A percentile compares a stretch with the other conserved stretches of the same genome.
Conservation (phyloP, 176 grass and related monocot species). For the Phoenix dactylifera region DNA sequence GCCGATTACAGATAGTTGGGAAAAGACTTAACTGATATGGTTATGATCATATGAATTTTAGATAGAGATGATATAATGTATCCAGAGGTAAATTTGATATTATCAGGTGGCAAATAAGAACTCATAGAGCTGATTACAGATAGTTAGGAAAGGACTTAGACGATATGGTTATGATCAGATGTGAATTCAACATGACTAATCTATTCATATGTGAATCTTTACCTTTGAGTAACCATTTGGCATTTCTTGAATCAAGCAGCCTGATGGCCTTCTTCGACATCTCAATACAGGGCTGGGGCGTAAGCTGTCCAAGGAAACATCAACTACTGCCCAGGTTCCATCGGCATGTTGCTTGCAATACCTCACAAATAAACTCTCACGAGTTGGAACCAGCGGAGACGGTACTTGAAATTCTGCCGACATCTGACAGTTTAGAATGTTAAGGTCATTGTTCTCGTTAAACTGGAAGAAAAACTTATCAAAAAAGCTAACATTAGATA, state of each 20-base stretch:
- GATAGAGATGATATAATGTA: too few species aligned
- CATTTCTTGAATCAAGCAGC: constrained; percentile 93
- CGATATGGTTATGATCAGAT: too few species aligned
- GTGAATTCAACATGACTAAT: too few species aligned
- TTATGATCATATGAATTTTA: too few species aligned
- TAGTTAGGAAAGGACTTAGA: too few species aligned
- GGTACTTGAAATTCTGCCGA: constrained; percentile 97
- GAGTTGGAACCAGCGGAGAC: constrained; percentile 74
- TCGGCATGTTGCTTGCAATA: constrained; percentile 93
- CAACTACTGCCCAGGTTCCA: constrained; percentile 82
- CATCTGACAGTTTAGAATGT: constrained; percentile 34
- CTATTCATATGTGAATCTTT: neutral
- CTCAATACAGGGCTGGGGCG: constrained; percentile 42
- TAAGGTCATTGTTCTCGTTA: too few species aligned
- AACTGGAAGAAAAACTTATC: neutral
- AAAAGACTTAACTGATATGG: too few species aligned
- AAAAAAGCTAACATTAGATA: neutral
- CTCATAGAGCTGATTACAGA: too few species aligned
- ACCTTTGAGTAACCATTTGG: constrained; percentile 98
- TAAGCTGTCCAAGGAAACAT: constrained; percentile 83
- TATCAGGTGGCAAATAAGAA: too few species aligned
- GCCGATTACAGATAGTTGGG: too few species aligned
- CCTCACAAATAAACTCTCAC: constrained; percentile 82
- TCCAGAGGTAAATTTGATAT: too few species aligned
- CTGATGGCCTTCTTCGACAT: constrained; percentile 63